Base-by-base conservation (phyloP, 352 stramenopile species). In the Globisporangium cederbergense region DNA sequence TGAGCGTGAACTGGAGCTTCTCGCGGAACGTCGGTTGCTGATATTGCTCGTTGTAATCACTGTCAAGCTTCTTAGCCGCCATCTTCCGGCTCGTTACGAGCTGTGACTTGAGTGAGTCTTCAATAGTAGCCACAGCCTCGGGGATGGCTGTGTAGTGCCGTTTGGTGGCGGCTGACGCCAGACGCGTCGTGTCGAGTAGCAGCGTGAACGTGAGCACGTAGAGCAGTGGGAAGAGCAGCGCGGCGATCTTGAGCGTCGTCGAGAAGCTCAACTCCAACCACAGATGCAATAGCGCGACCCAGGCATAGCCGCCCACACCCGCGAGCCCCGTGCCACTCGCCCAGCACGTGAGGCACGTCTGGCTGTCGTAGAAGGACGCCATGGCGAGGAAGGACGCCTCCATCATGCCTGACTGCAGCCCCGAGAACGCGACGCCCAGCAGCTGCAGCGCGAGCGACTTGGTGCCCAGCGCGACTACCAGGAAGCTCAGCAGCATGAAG, bases 261-360 rank as follows among this genome's bases (percentile, higher is more conserved):
- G 79, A 64, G 65, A 94, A 94, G 67, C 78, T 93, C 18, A 92
- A 66, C 0, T 77, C 82, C 8, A 88, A 68, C 53, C 74, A 78
- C 4, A 93, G 38, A 32, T 92, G 85, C 8, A 97, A 73, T 16
- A 93, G 20, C 6, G 89, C 86, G 36, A 97, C 74, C 87, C 89
- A 97, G 18, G 73, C 84, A 69, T 97, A 98, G 8, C 93, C 93
- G 18, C 93, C 90, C 11, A 98, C 84, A 0, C 93, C 95, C 0
- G 93, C 93, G 36, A 98, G 81, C 10, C 95, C 95, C 34, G 95
- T 98, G 22, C 95, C 93, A 58, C 88, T 97, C 18, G 90, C 93
- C 87, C 93, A 98, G 59, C 81, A 95, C 54, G 91, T 98, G 14
- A 98, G 74, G 40, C 85, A 93, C 36, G 64, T 76, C 7, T 77